Conservation (phyloP, 2,329 filamentous ascomycete genomes). For the Dactylellina leptospora region DNA sequence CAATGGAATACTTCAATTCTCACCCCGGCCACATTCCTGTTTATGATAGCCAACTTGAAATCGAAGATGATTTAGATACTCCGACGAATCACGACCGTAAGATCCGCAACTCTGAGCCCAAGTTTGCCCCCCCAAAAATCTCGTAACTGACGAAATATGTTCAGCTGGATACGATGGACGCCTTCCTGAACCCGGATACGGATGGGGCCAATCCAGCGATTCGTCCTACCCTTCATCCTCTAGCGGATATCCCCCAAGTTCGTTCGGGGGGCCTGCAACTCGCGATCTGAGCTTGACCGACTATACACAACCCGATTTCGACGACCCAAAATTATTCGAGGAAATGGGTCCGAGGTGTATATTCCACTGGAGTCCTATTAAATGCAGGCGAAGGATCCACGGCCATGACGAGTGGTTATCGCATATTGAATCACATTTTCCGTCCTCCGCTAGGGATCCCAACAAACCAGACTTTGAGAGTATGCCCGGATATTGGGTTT, state of each 20-base stretch:
- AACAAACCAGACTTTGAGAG: slow-evolving; percentile 4
- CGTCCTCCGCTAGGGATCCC: not conserved
- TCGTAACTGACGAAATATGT: too few species aligned
- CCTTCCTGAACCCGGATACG: not conserved
- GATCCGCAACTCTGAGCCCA: too few species aligned
- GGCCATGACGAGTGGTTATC: slow-evolving; percentile 15
- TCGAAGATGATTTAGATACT: too few species aligned
- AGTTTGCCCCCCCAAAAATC: too few species aligned
- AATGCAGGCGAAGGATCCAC: not conserved
- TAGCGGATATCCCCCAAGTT: not conserved
- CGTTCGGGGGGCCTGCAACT: not conserved
- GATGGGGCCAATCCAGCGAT: not conserved
- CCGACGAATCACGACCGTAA: too few species aligned
- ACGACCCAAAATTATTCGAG: not conserved
- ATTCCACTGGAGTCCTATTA: slow-evolving; percentile 22
- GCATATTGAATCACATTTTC: slow-evolving; percentile 29
- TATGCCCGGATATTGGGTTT: slow-evolving; percentile 37
- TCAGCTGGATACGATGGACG: too few species aligned
- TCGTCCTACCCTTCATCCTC: not conserved
- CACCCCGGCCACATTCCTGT: too few species aligned
- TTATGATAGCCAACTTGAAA: too few species aligned
- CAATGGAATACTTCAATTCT: too few species aligned
- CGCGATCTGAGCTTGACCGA: slow-evolving; percentile 20
- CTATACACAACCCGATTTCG: slow-evolving; percentile 4
- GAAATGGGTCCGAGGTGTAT: slow-evolving; percentile 30